A percentile compares a stretch with the other conserved stretches of the same genome.
These are phyloP conservation scores for Nigrograna mackinnonii DNA, from an alignment of 2,329 filamentous ascomycete genomes.

Conservation along the genomic window DNA sequence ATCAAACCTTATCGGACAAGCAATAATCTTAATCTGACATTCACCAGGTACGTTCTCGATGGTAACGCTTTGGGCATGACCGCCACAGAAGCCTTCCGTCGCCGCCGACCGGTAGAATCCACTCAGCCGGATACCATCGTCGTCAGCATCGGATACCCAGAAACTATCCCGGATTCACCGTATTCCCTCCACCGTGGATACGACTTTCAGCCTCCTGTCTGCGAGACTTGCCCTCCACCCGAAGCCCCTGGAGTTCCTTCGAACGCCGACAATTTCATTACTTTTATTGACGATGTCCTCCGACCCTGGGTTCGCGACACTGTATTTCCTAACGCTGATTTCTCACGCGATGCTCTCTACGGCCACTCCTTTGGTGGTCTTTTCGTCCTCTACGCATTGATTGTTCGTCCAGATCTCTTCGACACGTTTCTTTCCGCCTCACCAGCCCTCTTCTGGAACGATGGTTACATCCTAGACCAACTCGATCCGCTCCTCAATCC, in stretches of 20 bases:
- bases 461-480: slow-evolving; percentile 42
- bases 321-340: slow-evolving; percentile 33
- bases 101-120: slow-evolving; percentile 33
- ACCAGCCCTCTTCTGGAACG: slow-evolving; percentile 54
- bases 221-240: slow-evolving; percentile 27
- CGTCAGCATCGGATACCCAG: slow-evolving; percentile 34
- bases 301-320: slow-evolving; percentile 35
- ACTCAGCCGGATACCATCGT: slow-evolving; percentile 32
- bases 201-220: slow-evolving; percentile 36
- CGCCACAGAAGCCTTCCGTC: slow-evolving; percentile 32
- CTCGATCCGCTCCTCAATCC: slow-evolving; percentile 18
- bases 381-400: slow-evolving; percentile 51
- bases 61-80: slow-evolving; percentile 32
- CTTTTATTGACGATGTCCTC: slow-evolving; percentile 47
- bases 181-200: slow-evolving; percentile 26
- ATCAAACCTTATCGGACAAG: neutral
- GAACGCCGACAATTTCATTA: slow-evolving; percentile 50
- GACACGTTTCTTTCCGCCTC: slow-evolving; percentile 51
- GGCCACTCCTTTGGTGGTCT: slow-evolving; percentile 57
- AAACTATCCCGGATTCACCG: slow-evolving; percentile 30
- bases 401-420: slow-evolving; percentile 46
- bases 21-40: neutral
- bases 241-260: slow-evolving; percentile 39
- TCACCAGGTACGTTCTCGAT: slow-evolving; percentile 32
- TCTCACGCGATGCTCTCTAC: slow-evolving; percentile 48